Evolutionary conservation across 176 grass and related monocot genomes (phyloP).

Genomic region (Secale cereale): DNA sequence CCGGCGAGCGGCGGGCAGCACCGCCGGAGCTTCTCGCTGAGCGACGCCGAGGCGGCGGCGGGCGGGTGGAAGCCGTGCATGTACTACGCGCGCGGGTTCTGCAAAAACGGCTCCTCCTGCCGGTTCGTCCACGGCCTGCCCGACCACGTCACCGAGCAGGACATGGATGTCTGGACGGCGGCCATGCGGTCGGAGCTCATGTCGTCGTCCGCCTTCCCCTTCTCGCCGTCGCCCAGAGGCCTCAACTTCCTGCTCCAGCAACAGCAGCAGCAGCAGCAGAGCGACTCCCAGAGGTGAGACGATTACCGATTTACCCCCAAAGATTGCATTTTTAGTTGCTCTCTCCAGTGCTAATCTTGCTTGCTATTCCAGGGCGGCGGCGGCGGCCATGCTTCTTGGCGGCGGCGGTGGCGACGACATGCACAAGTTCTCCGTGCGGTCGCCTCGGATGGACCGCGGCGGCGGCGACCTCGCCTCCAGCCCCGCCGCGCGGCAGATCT

Average conservation of each 20-base stretch:
- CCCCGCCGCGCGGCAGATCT: conserved; percentile 70
- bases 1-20: neutral
- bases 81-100: conserved; percentile 53
- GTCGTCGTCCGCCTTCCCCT: conserved; percentile 66
- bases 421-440: conserved; percentile 51
- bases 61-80: conserved; percentile 43
- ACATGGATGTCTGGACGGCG: conserved; percentile 21
- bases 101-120: conserved; percentile 53
- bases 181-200: conserved; percentile 45
- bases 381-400: conserved; percentile 48
- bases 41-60: conserved; percentile 17
- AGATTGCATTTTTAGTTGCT: neutral
- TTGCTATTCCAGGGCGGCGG: conserved; percentile 25
- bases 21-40: conserved; percentile 32
- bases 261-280: conserved; percentile 33
- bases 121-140: conserved; percentile 42
- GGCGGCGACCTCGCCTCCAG: conserved; percentile 43
- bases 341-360: neutral
- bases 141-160: conserved; percentile 38
- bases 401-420: conserved; percentile 34
- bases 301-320: neutral
- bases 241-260: conserved; percentile 46
- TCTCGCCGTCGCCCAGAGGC: conserved; percentile 44
- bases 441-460: conserved; percentile 50
- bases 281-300: conserved; percentile 57